Base-by-base conservation (phyloP, 768 basidiomycete genomes). In the Asterophora lycoperdoides region DNA sequence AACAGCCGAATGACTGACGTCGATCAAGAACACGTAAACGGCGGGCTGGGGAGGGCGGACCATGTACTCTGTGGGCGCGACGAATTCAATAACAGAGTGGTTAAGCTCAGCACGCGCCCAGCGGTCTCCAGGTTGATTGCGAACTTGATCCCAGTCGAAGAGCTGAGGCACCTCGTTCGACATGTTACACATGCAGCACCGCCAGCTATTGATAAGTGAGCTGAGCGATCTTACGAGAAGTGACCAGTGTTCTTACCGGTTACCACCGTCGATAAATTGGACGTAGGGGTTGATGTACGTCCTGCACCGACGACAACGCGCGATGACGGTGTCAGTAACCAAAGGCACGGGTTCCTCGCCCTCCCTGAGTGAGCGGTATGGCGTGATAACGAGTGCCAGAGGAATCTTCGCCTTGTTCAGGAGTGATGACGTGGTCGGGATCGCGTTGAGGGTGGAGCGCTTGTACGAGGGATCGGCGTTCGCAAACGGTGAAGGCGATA, bases 21-120 rank as follows among this genome's bases (percentile, higher is more conserved):
- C 96, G 68, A 99, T 89, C 63, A 98, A 79, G 77, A 98, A 96
- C 48, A 95, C 79, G 67, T 95, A 98, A 44, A 96, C 92, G 14
- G 94, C 92, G 5, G 96, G 93, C 66, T 98, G 96, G 44, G 96
- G 96, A 5, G 96, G 87, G 55, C 96, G 88, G 62, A 94, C 95
- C 96, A 98, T 98, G 68, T 99, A 99, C 70, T 99, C 96, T 0
- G 93, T 95, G 5, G 96, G 94, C 1, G 96, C 96, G 45, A 99
- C 89, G 62, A 84, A 99, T 66, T 99, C 96, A 43, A 99, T 91
- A n/a, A 86, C 89, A 30, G 86, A 81, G 64, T 90, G 83, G 60
- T 96, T 98, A 44, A 99, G 77, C 70, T 99, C 96, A 1, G 90
- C 83, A 52, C 96, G 84, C 20, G 80, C 72, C 94, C 96, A 99